Conservation (phyloP, 2,329 filamentous ascomycete species). For the Ophiostoma quercus region DNA sequence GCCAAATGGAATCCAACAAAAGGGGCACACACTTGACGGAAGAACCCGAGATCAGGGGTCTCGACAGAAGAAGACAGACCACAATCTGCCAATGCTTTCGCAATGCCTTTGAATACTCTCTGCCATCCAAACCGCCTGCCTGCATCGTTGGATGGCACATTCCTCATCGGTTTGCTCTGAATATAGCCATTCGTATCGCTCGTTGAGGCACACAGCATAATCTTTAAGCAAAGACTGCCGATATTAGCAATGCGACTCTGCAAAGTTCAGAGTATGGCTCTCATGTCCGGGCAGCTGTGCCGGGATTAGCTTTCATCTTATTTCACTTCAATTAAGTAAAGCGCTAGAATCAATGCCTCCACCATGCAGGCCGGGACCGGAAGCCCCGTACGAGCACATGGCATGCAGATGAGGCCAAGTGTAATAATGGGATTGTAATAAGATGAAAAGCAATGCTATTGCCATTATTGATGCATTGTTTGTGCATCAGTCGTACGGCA, state of each 20-base stretch:
- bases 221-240: neutral
- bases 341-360: neutral
- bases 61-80: no score
- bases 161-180: neutral
- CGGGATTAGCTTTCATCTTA: neutral
- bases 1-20: no score
- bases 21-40: neutral
- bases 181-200: neutral
- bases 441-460: no score
- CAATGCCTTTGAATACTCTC: no score
- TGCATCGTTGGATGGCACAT: neutral
- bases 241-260: neutral
- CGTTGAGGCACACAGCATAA: neutral
- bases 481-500: neutral
- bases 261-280: no score
- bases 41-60: no score
- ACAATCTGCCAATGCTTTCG: neutral
- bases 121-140: no score
- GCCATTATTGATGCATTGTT: no score
- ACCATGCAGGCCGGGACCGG: slow-evolving; percentile 3
- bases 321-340: neutral
- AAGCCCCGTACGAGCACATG: slow-evolving; percentile 6
- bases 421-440: neutral
- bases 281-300: neutral
- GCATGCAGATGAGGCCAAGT: neutral